These are phyloP conservation scores for Claviceps pusilla DNA, from an alignment of 2,329 filamentous ascomycete genomes.

Conservation along the genomic window DNA sequence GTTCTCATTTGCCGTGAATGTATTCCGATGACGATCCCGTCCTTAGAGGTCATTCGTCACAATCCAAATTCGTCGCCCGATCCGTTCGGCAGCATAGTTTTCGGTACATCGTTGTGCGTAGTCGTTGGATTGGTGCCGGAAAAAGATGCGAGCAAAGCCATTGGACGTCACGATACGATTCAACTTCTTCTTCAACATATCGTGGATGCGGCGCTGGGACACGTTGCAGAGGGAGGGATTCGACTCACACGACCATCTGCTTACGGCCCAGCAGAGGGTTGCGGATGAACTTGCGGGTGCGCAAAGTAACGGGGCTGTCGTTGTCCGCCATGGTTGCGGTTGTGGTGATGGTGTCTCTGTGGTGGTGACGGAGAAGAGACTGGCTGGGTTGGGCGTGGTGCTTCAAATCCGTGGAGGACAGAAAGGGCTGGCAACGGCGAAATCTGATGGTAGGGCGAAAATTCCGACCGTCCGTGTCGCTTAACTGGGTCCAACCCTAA, in stretches of 20 bases:
- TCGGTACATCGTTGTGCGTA: no score
- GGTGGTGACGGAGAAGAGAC: slow-evolving; percentile 18
- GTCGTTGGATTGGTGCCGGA: not conserved
- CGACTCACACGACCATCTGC: slow-evolving; percentile 98
- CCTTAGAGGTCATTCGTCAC: not conserved
- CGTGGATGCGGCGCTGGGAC: not conserved
- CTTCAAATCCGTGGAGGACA: slow-evolving; percentile 16
- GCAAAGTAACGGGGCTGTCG: slow-evolving; percentile 64
- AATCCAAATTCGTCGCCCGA: not conserved
- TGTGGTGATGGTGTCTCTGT: slow-evolving; percentile 22
- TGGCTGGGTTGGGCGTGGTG: slow-evolving; percentile 13
- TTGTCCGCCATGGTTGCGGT: slow-evolving; percentile 73
- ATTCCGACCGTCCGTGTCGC: slow-evolving; percentile 23
- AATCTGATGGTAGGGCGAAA: slow-evolving; percentile 18
- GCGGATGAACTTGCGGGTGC: slow-evolving; percentile 99
- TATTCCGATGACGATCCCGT: not conserved
- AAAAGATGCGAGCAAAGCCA: not conserved
- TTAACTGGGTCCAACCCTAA: slow-evolving; percentile 35
- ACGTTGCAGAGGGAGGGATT: not conserved
- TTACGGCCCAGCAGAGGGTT: slow-evolving; percentile 97
- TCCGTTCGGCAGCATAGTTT: not conserved
- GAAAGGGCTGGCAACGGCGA: slow-evolving; percentile 14
- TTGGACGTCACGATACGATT: not conserved
- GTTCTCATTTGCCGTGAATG: no score
- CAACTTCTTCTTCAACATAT: slow-evolving; percentile 1